Base-by-base conservation (phyloP, 495 filamentous ascomycete genomes). In the Schizothecium vesticola region DNA sequence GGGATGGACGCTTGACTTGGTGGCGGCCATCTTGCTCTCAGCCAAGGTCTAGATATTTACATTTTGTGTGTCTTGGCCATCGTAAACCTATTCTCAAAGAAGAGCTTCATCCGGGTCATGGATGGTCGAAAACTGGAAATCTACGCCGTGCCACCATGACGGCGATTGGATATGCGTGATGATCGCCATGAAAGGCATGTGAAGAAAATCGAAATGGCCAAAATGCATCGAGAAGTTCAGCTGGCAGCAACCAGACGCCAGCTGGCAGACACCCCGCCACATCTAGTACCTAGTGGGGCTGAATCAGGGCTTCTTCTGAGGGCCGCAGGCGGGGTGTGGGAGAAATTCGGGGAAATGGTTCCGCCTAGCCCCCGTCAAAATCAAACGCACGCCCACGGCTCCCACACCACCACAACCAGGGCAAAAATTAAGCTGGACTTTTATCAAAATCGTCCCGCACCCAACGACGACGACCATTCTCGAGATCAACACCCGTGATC, bases 381-480 rank as follows among this genome's bases (percentile, higher is more conserved):
- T 64, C 56, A 25, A 59, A 60, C 68, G 64, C 71, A 68, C 57
- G 63, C 19, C 63, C 70, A 63, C 65, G 59, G 61, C 55, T 43
- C 61, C 33, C 51, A 24, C 60, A 63, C 63, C 74, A 76, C 63
- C 68, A 33, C 61, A 24, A 56, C 43, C 43, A 51, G 43, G 43
- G 43, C 71, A 67, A 75, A 75, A 75, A 76, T 69, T 71, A 62
- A 66, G 33, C 69, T 70, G 69, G 69, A 74, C 70, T 69, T 74
- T 74, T 69, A 67, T 74, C 74, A 74, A 77, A 74, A 69, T 70
- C 62, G 73, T 69, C 67, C 72, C 69, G 61, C 72, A 62, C 25
- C 68, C 59, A 70, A 71, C 57, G 68, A 73, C 63, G 61, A 60
- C 67, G 63, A 69, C 59, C 70, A 70, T 65, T 60, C 67, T 68